A percentile compares a stretch with the other conserved stretches of the same genome.
These are phyloP conservation scores for Pythium dissimile DNA, from an alignment of 352 stramenopile species.

Conservation along the genomic window DNA sequence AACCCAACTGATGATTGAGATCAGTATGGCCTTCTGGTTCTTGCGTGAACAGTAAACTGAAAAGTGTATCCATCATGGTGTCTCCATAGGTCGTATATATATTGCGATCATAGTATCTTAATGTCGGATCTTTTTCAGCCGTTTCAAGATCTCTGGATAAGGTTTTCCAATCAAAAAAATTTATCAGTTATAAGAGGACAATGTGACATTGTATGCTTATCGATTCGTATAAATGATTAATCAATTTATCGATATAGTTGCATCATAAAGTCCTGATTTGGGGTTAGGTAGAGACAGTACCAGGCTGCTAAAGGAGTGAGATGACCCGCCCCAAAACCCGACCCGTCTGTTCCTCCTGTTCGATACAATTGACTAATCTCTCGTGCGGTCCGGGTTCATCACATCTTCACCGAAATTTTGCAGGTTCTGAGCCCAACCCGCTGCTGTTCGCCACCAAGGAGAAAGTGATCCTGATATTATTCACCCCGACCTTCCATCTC, in stretches of 20 bases:
- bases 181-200: neutral
- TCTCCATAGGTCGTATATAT: constrained; percentile 1
- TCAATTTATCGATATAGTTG: constrained; percentile 1
- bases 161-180: neutral
- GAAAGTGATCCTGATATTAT: neutral
- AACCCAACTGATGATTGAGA: neutral
- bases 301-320: neutral
- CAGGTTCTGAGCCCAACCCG: no score
- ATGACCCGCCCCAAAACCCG: neutral
- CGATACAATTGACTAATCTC: neutral
- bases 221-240: neutral
- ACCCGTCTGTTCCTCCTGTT: neutral
- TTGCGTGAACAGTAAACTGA: neutral
- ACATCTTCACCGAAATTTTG: no score
- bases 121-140: neutral
- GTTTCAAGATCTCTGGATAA: neutral
- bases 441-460: no score
- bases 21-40: constrained; percentile 1
- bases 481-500: neutral
- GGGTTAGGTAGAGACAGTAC: constrained; percentile 8
- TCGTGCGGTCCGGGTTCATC: neutral
- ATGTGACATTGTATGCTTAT: neutral
- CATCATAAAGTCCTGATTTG: constrained; percentile 15
- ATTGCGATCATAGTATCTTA: neutral
- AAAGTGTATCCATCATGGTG: neutral